Conservation (phyloP, 768 basidiomycete species). For the Kwoniella dejecticola region DNA sequence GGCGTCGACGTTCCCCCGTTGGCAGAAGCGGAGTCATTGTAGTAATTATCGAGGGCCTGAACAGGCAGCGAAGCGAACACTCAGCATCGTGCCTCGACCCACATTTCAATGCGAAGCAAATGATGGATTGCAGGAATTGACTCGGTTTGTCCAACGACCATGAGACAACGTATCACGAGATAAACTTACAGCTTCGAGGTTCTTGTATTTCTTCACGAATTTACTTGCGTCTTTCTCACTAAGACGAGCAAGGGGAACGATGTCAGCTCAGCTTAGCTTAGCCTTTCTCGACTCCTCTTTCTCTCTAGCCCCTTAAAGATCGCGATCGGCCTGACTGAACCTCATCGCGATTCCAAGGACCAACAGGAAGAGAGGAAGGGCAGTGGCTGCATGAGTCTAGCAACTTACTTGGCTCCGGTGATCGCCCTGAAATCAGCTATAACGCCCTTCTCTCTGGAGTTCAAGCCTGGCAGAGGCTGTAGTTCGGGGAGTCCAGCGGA, state of each 20-base stretch:
- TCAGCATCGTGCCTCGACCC: not conserved
- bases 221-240: conserved; percentile 45
- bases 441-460: conserved; percentile 10
- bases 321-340: too few species aligned
- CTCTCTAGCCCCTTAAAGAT: too few species aligned
- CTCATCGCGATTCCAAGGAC: too few species aligned
- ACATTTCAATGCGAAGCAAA: too few species aligned
- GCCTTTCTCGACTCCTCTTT: too few species aligned
- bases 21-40: conserved; percentile 43
- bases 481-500: not conserved
- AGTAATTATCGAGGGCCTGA: conserved; percentile 53
- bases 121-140: too few species aligned
- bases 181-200: conserved; percentile 47
- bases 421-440: conserved; percentile 41
- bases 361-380: too few species aligned
- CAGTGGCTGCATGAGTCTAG: too few species aligned
- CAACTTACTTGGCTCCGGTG: conserved; percentile 50
- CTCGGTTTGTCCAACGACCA: too few species aligned
- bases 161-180: too few species aligned
- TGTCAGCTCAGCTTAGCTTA: too few species aligned
- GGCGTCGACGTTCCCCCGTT: conserved; percentile 15
- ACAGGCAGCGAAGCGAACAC: conserved; percentile 2
- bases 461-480: conserved; percentile 18
- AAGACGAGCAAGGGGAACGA: not conserved
- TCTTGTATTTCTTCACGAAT: conserved; percentile 52